Evolutionary conservation across 2,329 filamentous ascomycete genomes (phyloP).

Genomic region (Aspergillus fumigatus): DNA sequence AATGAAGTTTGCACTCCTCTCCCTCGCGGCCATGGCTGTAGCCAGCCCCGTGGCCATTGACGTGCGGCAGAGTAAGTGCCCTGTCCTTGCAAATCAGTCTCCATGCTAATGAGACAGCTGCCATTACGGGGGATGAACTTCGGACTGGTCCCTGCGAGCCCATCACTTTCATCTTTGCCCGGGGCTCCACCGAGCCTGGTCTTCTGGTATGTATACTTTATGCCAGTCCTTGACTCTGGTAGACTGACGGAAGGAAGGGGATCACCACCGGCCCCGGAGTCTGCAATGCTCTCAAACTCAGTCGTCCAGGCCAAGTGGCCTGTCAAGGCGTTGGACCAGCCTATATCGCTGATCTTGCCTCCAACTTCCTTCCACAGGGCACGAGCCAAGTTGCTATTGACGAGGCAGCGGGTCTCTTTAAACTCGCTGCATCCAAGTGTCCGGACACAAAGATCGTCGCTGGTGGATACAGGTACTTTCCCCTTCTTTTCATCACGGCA

Average conservation of each 20-base stretch:
- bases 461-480: constrained; percentile 8
- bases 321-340: constrained; percentile 13
- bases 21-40: background rate
- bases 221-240: background rate
- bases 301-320: constrained; percentile 2
- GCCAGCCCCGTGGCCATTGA: background rate
- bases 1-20: background rate
- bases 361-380: constrained; percentile 10
- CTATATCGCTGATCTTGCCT: constrained; percentile 7
- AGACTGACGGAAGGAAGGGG: background rate
- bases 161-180: constrained; percentile 47
- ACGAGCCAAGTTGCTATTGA: constrained; percentile 6
- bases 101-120: background rate
- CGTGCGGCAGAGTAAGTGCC: background rate
- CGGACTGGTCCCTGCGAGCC: constrained; percentile 37
- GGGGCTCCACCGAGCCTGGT: constrained; percentile 47
- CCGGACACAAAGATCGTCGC: constrained; percentile 11
- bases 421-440: constrained; percentile 9
- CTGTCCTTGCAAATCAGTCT: background rate
- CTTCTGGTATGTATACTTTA: constrained; percentile 37
- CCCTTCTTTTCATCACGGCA: background rate
- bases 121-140: constrained; percentile 30
- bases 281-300: constrained; percentile 1
- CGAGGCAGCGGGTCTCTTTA: constrained; percentile 7
- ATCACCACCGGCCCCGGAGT: constrained; percentile 4